Conservation (phyloP, 441 rosid genomes). For the Omphalea diandra region DNA sequence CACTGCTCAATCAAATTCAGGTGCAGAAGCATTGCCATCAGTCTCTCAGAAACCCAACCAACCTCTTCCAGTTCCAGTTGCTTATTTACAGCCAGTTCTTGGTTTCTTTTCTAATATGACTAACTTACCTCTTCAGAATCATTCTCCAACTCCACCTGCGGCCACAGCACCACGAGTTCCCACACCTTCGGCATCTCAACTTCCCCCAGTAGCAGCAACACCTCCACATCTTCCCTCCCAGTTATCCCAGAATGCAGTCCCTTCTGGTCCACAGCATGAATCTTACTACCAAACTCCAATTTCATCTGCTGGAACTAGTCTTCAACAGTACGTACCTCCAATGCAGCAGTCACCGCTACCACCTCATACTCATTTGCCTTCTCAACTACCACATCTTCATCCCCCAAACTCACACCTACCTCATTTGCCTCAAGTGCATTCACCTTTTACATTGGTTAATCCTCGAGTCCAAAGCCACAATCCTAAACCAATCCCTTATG, state of each 20-base stretch:
- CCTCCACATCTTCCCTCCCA: slow-evolving; percentile 32
- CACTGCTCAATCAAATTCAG: slow-evolving; percentile 22
- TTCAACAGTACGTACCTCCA: slow-evolving; percentile 26
- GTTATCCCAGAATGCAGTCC: slow-evolving; percentile 13
- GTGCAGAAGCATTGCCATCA: slow-evolving; percentile 23
- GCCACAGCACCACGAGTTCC: slow-evolving; percentile 31
- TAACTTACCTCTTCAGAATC: slow-evolving; percentile 13
- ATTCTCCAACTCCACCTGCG: slow-evolving; percentile 23
- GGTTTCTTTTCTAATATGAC: slow-evolving; percentile 13
- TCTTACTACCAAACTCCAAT: slow-evolving; percentile 19
- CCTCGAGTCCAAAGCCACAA: slow-evolving; percentile 24
- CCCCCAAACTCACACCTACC: slow-evolving; percentile 11
- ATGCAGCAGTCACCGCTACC: slow-evolving; percentile 30
- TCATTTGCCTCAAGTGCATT: slow-evolving; percentile 27
- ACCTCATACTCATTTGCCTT: slow-evolving; percentile 23
- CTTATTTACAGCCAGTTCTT: slow-evolving; percentile 23
- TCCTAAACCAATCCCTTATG: slow-evolving; percentile 23
- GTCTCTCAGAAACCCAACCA: slow-evolving; percentile 34
- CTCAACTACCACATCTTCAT: slow-evolving; percentile 25
- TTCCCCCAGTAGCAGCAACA: slow-evolving; percentile 19
- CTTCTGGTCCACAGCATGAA: slow-evolving; percentile 31
- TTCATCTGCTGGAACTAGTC: slow-evolving; percentile 18
- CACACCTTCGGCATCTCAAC: not conserved
- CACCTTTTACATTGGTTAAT: slow-evolving; percentile 17
- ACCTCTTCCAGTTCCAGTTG: slow-evolving; percentile 22